phyloP scores from a whole-genome alignment of 805 yeast species.

The Monosporozyma aerobia region DNA sequence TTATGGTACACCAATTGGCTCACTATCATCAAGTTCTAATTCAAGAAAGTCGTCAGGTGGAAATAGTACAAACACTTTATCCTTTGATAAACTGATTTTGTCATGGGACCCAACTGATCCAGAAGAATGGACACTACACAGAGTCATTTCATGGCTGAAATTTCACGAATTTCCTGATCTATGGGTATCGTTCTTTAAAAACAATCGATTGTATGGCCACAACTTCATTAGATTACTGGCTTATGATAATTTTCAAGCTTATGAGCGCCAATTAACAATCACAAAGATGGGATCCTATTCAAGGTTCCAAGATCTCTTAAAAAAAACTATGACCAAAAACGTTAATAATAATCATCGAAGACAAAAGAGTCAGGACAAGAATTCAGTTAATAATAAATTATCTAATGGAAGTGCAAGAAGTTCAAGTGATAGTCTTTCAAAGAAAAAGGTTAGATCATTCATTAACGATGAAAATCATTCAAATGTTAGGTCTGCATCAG shows the following conservation, averaged over 20 bases:
- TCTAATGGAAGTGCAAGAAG: conserved; percentile 12
- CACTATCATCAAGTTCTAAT: neutral
- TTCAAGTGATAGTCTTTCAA: conserved; percentile 24
- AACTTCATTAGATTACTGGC: conserved; percentile 58
- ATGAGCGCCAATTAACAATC: conserved; percentile 33
- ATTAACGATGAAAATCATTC: neutral
- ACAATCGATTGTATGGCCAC: conserved; percentile 50
- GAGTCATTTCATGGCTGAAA: conserved; percentile 62
- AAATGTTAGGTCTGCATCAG: conserved; percentile 5
- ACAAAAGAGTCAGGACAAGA: conserved; percentile 15
- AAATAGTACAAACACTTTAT: conserved; percentile 10
- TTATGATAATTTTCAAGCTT: conserved; percentile 46
- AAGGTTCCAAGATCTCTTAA: conserved; percentile 46
- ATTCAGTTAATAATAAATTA: conserved; percentile 1
- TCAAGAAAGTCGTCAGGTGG: conserved; percentile 22
- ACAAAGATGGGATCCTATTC: conserved; percentile 44
- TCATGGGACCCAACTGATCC: conserved; percentile 47
- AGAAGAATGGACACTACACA: conserved; percentile 61
- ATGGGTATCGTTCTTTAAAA: conserved; percentile 62
- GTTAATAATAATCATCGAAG: conserved; percentile 21
- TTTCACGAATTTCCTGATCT: conserved; percentile 57
- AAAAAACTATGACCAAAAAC: conserved; percentile 35
- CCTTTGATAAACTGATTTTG: conserved; percentile 24
- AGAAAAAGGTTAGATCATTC: conserved; percentile 3
- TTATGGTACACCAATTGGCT: neutral